These are phyloP conservation scores for Mycosphaerella sp. DNA, from an alignment of 2,329 filamentous ascomycete genomes.

Conservation along the genomic window DNA sequence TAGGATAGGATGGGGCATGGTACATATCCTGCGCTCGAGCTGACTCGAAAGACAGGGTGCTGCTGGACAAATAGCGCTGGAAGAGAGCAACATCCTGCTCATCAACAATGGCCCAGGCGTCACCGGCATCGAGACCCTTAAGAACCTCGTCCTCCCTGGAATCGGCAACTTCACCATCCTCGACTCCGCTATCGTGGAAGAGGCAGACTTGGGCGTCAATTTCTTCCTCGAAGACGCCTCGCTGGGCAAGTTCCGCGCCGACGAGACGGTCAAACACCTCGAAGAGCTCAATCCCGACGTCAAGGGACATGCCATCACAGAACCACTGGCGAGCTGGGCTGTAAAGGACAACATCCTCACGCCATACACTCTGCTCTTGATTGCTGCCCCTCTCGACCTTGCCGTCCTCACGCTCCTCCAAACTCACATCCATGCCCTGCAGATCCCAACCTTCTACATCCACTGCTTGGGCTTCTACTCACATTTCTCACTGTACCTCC, in stretches of 20 bases:
- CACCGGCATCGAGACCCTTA: constrained; percentile 82
- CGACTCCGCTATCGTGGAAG: constrained; percentile 69
- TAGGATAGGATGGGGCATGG: no score
- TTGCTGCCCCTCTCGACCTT: constrained; percentile 53
- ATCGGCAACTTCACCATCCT: constrained; percentile 89
- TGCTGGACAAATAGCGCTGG: constrained; percentile 80
- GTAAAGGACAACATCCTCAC: constrained; percentile 36
- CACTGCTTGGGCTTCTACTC: constrained; percentile 92
- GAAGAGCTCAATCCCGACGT: constrained; percentile 92
- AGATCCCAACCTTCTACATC: constrained; percentile 71
- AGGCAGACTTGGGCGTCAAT: constrained; percentile 86
- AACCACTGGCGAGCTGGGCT: constrained; percentile 45
- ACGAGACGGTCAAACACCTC: constrained; percentile 69
- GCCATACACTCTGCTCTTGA: constrained; percentile 56
- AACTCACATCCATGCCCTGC: constrained; percentile 47
- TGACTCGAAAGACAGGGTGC: constrained; percentile 51
- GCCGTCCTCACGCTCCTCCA: constrained; percentile 48
- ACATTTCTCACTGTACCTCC: constrained; percentile 73
- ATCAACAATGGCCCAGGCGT: constrained; percentile 83
- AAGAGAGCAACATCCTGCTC: constrained; percentile 84
- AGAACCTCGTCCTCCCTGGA: constrained; percentile 93
- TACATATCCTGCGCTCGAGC: background rate
- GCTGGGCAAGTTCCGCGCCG: constrained; percentile 69
- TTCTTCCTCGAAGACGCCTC: constrained; percentile 85
- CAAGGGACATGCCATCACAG: constrained; percentile 60